Percentiles rank a stretch among this genome's conserved stretches.
These are phyloP conservation scores for Hypoxylon sp. DNA, from an alignment of 2,329 filamentous ascomycete genomes.

Conservation along the genomic window DNA sequence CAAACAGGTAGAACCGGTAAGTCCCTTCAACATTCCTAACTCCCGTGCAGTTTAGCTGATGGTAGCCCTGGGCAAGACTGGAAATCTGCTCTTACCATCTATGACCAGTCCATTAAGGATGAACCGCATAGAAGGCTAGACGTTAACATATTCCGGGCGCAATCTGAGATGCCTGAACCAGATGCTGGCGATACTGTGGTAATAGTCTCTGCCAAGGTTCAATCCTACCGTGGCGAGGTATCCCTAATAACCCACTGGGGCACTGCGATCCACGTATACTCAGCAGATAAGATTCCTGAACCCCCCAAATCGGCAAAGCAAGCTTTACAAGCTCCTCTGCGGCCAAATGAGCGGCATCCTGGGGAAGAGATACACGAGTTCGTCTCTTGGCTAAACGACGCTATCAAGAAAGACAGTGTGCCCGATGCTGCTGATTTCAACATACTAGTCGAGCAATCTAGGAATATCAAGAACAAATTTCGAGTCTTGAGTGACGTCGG, in stretches of 20 bases:
- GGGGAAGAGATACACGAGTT: slow-evolving; percentile 58
- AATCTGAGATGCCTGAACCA: slow-evolving; percentile 64
- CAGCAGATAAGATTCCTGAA: slow-evolving; percentile 57
- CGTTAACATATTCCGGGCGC: slow-evolving; percentile 73
- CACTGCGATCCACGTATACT: slow-evolving; percentile 64
- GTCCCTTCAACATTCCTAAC: slow-evolving; percentile 6
- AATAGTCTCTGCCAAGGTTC: slow-evolving; percentile 70
- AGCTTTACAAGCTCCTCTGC: slow-evolving; percentile 50
- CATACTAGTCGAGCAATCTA: slow-evolving; percentile 56
- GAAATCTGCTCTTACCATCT: slow-evolving; percentile 73
- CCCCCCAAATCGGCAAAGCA: slow-evolving; percentile 57
- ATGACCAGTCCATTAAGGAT: slow-evolving; percentile 69
- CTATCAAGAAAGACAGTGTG: slow-evolving; percentile 60
- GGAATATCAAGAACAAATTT: slow-evolving; percentile 70
- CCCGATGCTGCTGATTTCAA: slow-evolving; percentile 63
- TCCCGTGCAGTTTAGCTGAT: slow-evolving; percentile 32
- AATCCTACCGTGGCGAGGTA: slow-evolving; percentile 48
- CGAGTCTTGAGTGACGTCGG: slow-evolving; percentile 74
- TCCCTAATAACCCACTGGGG: slow-evolving; percentile 62
- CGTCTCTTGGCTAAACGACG: slow-evolving; percentile 64
- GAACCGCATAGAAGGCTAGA: slow-evolving; percentile 55
- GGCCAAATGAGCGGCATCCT: slow-evolving; percentile 38
- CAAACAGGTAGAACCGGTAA: slow-evolving; percentile 67
- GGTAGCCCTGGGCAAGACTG: slow-evolving; percentile 61
- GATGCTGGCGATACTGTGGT: slow-evolving; percentile 75